Conservation (phyloP, 495 filamentous ascomycete genomes). For the Staphylotrichum longicolle region DNA sequence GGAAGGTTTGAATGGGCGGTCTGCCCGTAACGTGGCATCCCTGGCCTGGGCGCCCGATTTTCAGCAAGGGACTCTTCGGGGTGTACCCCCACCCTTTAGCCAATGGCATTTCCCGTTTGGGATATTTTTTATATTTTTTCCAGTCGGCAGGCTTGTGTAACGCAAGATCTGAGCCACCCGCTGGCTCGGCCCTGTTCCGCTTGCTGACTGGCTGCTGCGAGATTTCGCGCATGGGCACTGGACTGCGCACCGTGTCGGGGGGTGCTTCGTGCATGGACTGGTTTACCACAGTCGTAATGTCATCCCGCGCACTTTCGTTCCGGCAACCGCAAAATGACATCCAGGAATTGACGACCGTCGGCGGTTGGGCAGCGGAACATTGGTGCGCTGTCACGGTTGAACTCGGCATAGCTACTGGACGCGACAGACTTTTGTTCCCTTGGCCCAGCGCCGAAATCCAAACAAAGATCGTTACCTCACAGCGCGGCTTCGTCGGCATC, state of each 20-base stretch:
- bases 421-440: too few species aligned
- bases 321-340: neutral
- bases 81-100: slow-evolving; percentile 13
- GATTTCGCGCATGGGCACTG: neutral
- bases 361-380: slow-evolving; percentile 4
- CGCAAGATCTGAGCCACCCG: slow-evolving; percentile 1
- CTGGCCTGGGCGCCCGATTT: too few species aligned
- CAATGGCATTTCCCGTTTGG: slow-evolving; percentile 9
- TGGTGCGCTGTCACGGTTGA: neutral
- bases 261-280: too few species aligned
- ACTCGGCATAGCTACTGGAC: neutral
- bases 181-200: neutral
- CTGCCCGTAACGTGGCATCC: too few species aligned
- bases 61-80: too few species aligned
- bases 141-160: slow-evolving; percentile 12
- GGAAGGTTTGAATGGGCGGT: too few species aligned
- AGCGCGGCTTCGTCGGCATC: too few species aligned
- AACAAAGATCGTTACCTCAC: too few species aligned
- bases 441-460: too few species aligned
- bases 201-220: neutral
- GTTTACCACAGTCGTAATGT: neutral
- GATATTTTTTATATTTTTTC: slow-evolving; percentile 15
- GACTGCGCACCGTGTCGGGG: neutral
- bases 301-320: neutral
- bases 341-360: neutral